These are phyloP conservation scores for Leptomonas seymouri DNA, from an alignment of 208 protist species.

Conservation along the genomic window DNA sequence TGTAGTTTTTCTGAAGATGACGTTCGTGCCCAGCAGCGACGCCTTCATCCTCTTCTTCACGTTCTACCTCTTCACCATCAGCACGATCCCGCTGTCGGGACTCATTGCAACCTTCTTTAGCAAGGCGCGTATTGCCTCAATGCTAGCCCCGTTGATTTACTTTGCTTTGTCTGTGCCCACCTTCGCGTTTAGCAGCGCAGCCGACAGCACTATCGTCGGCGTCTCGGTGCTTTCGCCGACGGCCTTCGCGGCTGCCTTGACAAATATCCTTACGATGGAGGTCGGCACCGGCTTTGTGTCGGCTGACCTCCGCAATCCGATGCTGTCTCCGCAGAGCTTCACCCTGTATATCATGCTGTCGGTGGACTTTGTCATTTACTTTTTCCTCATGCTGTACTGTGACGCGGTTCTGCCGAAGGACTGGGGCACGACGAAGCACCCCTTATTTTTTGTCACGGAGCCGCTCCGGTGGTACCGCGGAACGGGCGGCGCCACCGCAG, in stretches of 20 bases:
- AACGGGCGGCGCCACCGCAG: slow-evolving; percentile 7
- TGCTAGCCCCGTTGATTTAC: slow-evolving; percentile 72
- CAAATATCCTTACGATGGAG: slow-evolving; percentile 47
- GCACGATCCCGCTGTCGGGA: slow-evolving; percentile 53
- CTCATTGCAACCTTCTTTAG: slow-evolving; percentile 75
- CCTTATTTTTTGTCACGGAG: slow-evolving; percentile 71
- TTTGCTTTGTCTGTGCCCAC: slow-evolving; percentile 63
- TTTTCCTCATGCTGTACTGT: slow-evolving; percentile 68
- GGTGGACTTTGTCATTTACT: slow-evolving; percentile 62
- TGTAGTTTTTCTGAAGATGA: slow-evolving; percentile 52
- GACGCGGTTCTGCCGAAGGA: slow-evolving; percentile 72
- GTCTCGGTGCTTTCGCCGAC: slow-evolving; percentile 58
- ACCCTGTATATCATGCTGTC: slow-evolving; percentile 30
- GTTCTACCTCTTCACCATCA: slow-evolving; percentile 55
- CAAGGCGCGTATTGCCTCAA: slow-evolving; percentile 61
- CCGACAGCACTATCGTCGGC: slow-evolving; percentile 22
- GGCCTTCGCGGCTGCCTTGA: slow-evolving; percentile 46
- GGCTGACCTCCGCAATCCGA: slow-evolving; percentile 25
- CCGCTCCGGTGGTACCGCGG: slow-evolving; percentile 31
- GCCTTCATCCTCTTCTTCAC: slow-evolving; percentile 60
- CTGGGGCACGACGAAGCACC: slow-evolving; percentile 61
- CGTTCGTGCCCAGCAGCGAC: slow-evolving; percentile 45
- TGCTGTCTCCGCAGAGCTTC: slow-evolving; percentile 30
- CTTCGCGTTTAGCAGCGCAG: slow-evolving; percentile 59
- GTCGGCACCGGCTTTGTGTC: slow-evolving; percentile 25